These are phyloP conservation scores for Rhododendron ovatum DNA, from an alignment of 148 eudicot species.

Conservation along the genomic window DNA sequence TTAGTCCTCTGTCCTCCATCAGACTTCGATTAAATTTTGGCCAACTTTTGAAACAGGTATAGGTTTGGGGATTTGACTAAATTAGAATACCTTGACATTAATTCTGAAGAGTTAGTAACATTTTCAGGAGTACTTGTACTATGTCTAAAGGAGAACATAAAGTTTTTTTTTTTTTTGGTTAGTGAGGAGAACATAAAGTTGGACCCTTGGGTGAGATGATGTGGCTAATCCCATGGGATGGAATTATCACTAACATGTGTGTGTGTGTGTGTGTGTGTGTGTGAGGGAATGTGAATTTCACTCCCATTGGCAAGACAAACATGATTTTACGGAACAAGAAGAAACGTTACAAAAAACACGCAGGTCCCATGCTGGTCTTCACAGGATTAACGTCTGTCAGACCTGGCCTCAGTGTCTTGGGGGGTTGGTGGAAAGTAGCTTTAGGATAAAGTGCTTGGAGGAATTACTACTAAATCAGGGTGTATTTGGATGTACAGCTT, in stretches of 20 bases:
- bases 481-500: neutral
- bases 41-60: neutral
- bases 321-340: neutral
- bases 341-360: neutral
- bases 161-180: too few relatives aligned
- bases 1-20: conserved; percentile 1
- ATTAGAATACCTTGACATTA: neutral
- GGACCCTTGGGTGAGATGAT: neutral
- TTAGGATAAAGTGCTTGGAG: neutral
- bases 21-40: neutral
- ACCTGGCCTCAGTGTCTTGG: neutral
- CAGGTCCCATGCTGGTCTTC: neutral
- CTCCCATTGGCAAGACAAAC: neutral
- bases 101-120: neutral
- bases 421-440: neutral
- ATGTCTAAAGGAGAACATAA: neutral
- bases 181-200: neutral
- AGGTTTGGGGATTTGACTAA: neutral
- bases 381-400: neutral
- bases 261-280: neutral
- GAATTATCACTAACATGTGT: neutral
- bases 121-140: neutral
- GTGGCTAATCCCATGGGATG: conserved; percentile 1
- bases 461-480: neutral
- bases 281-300: neutral